These are phyloP conservation scores for Heteromeles arbutifolia DNA, from an alignment of 306 rosid species.

Conservation along the genomic window DNA sequence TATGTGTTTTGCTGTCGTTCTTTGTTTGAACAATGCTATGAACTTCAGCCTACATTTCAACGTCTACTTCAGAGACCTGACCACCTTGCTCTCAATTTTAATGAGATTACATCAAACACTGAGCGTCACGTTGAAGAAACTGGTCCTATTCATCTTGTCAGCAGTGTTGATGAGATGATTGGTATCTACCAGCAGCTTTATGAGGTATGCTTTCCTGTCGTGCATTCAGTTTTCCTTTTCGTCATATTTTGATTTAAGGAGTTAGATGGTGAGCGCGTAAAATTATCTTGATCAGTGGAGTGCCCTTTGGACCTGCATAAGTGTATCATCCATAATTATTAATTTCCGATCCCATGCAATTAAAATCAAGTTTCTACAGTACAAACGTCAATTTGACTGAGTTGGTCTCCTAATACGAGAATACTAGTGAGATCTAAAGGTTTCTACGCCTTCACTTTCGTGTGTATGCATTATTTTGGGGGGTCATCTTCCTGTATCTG, in stretches of 20 bases:
- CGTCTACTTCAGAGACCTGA: slow-evolving; percentile 91
- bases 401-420: neutral
- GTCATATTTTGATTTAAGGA: neutral
- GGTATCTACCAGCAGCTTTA: slow-evolving; percentile 55
- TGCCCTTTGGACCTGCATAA: neutral
- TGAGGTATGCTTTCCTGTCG: slow-evolving; percentile 44
- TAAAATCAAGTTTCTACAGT: neutral
- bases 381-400: neutral
- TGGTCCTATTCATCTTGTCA: slow-evolving; percentile 61
- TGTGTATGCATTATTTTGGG: neutral
- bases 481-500: neutral
- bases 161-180: slow-evolving; percentile 80
- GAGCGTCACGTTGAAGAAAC: slow-evolving; percentile 62
- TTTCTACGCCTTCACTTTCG: too few relatives aligned
- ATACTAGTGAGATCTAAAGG: neutral
- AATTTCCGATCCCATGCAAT: neutral
- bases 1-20: slow-evolving; percentile 92
- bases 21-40: slow-evolving; percentile 91
- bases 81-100: slow-evolving; percentile 62
- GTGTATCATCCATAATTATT: neutral
- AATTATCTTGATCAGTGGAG: neutral
- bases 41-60: slow-evolving; percentile 93
- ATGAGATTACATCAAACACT: slow-evolving; percentile 56
- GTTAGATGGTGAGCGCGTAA: neutral
- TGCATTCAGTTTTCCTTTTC: neutral